phyloP scores from a whole-genome alignment of 2,329 filamentous ascomycete species.

The Arthroderma uncinatum region DNA sequence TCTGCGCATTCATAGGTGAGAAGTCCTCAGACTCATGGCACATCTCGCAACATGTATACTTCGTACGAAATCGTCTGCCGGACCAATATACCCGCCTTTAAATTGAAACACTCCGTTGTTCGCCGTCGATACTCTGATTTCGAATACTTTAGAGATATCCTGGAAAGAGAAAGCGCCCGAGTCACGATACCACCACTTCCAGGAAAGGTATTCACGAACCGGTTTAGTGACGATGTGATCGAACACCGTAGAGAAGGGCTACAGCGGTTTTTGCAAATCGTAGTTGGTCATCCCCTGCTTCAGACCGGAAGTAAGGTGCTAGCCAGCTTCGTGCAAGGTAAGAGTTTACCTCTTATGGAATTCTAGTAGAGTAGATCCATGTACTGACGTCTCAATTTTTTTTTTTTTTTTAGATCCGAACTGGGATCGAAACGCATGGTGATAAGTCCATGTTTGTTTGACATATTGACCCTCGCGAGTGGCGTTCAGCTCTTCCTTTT shows the following conservation, averaged over 20 bases:
- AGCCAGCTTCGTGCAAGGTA: slow-evolving; percentile 92
- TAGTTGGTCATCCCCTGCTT: slow-evolving; percentile 87
- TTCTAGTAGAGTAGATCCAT: background rate
- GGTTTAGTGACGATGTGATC: slow-evolving; percentile 97
- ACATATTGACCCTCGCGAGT: too few species aligned
- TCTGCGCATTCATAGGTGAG: slow-evolving; percentile 52
- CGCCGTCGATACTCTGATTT: slow-evolving; percentile 95
- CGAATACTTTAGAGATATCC: slow-evolving; percentile 95
- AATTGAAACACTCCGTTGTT: slow-evolving; percentile 77
- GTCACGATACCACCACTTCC: slow-evolving; percentile 93
- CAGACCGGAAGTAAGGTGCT: slow-evolving; percentile 97
- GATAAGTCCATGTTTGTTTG: slow-evolving; percentile 10
- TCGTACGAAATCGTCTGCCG: slow-evolving; percentile 97
- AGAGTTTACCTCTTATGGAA: slow-evolving; percentile 18
- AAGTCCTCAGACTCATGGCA: slow-evolving; percentile 87
- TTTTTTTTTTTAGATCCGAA: slow-evolving; percentile 34
- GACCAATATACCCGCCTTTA: slow-evolving; percentile 98
- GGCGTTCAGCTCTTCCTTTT: background rate
- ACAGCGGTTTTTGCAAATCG: slow-evolving; percentile 93
- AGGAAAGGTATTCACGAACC: slow-evolving; percentile 95
- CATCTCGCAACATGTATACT: slow-evolving; percentile 93
- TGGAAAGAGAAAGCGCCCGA: slow-evolving; percentile 86
- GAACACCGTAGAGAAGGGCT: slow-evolving; percentile 83
- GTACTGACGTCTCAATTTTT: slow-evolving; percentile 8
- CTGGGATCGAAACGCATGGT: slow-evolving; percentile 89